Base-by-base conservation (phyloP, 2,329 filamentous ascomycete species). In the Ophiocordyceps camponoti-saundersi region DNA sequence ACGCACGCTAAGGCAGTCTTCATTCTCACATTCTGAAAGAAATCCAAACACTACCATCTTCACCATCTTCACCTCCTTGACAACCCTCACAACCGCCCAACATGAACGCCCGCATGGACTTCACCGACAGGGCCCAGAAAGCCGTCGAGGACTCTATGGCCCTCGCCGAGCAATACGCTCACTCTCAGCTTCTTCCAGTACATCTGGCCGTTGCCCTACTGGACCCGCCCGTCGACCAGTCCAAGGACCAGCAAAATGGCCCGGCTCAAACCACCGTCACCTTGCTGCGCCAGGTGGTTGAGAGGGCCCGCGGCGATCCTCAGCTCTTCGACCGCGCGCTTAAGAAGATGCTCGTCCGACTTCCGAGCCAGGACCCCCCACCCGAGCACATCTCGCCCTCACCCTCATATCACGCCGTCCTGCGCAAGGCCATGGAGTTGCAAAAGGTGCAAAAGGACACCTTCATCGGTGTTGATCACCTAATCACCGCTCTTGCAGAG, bases 381-480 rank as follows among this genome's bases (percentile, higher is more conserved):
- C 92, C 92, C 50, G 90, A 96, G 60, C 79, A 83, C 55, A 81
- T 94, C 48, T 80, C 85, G 47, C 79, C 94, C 56, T 81, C 89
- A 12, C 87, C 88, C 1, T 72, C 79, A 10, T 89, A 96, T 65
- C 79, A 82, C 51, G 85, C 83, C 55, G 76, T 95, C 48, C 72
- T 98, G 46, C 78, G 88, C 55, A 79, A 85, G 54, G 88, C 92
- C 2, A 80, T 85, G 62, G 88, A 96, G 30, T 66, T 98, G 47
- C 90, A 93, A 56, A 95, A 93, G 68, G 88, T 89, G n/a, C 92
- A 98, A 58, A 96, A 95, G 58, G 92, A 98, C 62, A 86, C 80
- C 53, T 98, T 80, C 64, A 85, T 98, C 53, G 92, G 90, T 40
- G 81, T 96, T 49, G 92, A 96, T 64, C 92, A 98, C 61, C 73